Base-by-base conservation (phyloP, 495 filamentous ascomycete species). In the Penicillium bialowiezense region DNA sequence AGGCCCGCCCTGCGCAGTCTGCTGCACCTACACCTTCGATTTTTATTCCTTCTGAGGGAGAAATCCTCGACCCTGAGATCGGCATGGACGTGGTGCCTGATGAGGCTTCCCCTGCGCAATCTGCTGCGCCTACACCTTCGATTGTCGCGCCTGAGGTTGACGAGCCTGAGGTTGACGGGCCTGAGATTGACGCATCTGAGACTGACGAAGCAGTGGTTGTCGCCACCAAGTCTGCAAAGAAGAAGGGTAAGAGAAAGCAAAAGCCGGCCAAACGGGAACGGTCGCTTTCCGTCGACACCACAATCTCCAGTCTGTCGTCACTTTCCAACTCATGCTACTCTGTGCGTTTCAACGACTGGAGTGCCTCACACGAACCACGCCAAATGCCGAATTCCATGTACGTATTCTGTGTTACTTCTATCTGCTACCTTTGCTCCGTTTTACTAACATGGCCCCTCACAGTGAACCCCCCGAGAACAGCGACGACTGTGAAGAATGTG, bases 401-500 rank as follows among this genome's bases (percentile, higher is more conserved):
- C 10, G 58, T 58, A 33, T 23, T 20, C 21, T 40, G 32, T 49
- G 14, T 37, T 35, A 31, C 8, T 26, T 29, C 8, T 13, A 18
- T n/a, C 23, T 47, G 15, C 37, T 18, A 28, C 44, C 7, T 15
- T 38, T 21, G 48, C 42, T 14, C n/a, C n/a, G n/a, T n/a, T 32
- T 32, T 18, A 32, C 56, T 51, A 56, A 49, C 45, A 53, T 52
- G 43, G 48, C 48, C 26, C 18, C 26, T 40, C 57, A 65, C 40
- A 64, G 61, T 23, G 65, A 71, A 14, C 55, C 50, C 6, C 52
- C 58, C 4, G 87, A 95, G 40, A 96, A 96, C 62, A 87, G 90
- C 54, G 93, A 98, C 56, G 82, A 85, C 57, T 98, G 93, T 69
- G 78, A 80, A 40, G 77, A 89, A 8, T 98, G 93, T 68, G 81